These are phyloP conservation scores for Pyrenochaeta sp. DNA, from an alignment of 2,329 filamentous ascomycete genomes.

Conservation along the genomic window DNA sequence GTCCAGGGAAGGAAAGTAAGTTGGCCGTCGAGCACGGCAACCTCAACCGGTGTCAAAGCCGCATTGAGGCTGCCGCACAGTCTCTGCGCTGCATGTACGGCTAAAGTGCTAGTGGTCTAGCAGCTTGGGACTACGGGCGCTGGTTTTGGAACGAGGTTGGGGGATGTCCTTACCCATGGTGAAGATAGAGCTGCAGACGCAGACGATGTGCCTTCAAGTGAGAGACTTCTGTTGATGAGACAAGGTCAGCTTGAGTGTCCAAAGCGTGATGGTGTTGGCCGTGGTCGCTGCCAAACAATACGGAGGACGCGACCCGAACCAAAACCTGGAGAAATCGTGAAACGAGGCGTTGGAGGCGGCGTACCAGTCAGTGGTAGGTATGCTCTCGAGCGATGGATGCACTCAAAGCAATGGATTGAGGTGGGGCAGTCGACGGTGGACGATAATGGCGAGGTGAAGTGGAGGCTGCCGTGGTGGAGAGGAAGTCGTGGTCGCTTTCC, in stretches of 20 bases:
- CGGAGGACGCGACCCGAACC: conserved; percentile 44
- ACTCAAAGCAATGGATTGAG: conserved; percentile 42
- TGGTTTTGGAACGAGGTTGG: conserved; percentile 18
- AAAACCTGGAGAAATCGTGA: conserved; percentile 45
- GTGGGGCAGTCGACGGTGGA: conserved; percentile 31
- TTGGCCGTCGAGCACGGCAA: conserved; percentile 12
- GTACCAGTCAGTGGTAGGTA: conserved; percentile 49
- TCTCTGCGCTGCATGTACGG: conserved; percentile 13
- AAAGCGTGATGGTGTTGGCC: conserved; percentile 21
- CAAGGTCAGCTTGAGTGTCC: conserved; percentile 30
- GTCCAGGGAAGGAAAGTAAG: conserved; percentile 15
- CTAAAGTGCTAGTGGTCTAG: conserved; percentile 12
- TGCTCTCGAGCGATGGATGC: conserved; percentile 46
- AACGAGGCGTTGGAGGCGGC: conserved; percentile 34
- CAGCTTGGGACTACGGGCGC: conserved; percentile 12
- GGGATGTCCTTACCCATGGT: conserved; percentile 49
- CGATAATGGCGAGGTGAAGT: conserved; percentile 37
- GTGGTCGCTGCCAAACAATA: conserved; percentile 39
- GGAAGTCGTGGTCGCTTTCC: conserved; percentile 47
- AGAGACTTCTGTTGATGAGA: conserved; percentile 41
- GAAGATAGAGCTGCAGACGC: conserved; percentile 39
- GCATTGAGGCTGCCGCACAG: conserved; percentile 18
- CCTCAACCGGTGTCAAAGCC: conserved; percentile 21
- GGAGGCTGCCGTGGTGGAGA: conserved; percentile 43
- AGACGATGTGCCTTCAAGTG: conserved; percentile 40